Evolutionary conservation across 2,329 filamentous ascomycete genomes (phyloP), one percentile per base, ranked within the genome.

Genomic region (Shiraia sp.): DNA sequence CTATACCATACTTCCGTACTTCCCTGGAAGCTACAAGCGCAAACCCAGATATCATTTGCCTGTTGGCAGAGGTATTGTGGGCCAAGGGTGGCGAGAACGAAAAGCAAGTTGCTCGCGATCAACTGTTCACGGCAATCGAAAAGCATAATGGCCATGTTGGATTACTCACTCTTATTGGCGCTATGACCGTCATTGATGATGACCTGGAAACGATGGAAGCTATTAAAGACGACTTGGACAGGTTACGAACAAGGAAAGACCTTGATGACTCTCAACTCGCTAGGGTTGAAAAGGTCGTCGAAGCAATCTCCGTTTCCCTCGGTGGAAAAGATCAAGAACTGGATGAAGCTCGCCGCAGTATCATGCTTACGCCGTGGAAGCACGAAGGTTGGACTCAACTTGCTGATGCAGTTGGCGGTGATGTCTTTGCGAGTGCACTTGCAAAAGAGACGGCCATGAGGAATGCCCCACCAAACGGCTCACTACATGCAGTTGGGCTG

Each of bases 21-120:
- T 90, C 90, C 0, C 76, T 97, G 6, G 78, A 85, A 41, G 90
- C 95, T 64, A 90, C 87, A 1, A 74, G 81, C 22, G 80, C 81
- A 26, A 84, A 90, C 47, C 87, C 91, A 0, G 90, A 96, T 61
- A 86, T 92, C 1, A 85, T 90, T 0, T 96, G 91, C 60, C 77
- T 96, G 10, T 77, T 97, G 10, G 88, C 91, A 0, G 90, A 97
- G 69, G 88, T 97, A 0, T 78, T 97, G 0, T 99, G 93, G 92
- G 91, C 91, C 0, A 90, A 89, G 51, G 90, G 88, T 7, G 83
- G 84, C 0, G 81, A 86, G 6, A 78, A 84, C 1, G 87, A 91
- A 40, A 82, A 86, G 32, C 82, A 85, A 35, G 83, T 87, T 47
- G 91, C 92, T 12, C 81, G 90, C 3, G 83, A 87, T 37, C 81